These are phyloP conservation scores for Emmonsiellopsis sp. DNA, from an alignment of 2,329 filamentous ascomycete species.

Conservation along the genomic window DNA sequence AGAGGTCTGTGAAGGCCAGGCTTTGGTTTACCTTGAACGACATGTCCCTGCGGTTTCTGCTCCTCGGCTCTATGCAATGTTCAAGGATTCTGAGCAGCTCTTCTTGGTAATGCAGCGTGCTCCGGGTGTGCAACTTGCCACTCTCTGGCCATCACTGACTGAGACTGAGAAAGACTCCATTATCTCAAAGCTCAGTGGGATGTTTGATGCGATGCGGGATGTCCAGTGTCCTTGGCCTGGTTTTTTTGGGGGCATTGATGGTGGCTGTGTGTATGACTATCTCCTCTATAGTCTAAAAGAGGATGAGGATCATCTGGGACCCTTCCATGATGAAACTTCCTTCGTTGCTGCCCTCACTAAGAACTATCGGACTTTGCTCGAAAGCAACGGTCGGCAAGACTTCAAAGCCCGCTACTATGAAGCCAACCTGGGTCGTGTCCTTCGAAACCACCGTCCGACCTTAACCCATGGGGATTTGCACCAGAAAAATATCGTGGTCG, in stretches of 20 bases:
- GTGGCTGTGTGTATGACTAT: conserved; percentile 16
- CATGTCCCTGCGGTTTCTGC: conserved; percentile 18
- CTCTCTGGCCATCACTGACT: conserved; percentile 19
- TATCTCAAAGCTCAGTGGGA: conserved; percentile 15
- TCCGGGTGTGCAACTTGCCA: conserved; percentile 12
- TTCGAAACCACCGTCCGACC: conserved; percentile 20
- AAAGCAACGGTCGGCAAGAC: conserved; percentile 14
- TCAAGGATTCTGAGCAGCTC: conserved; percentile 14
- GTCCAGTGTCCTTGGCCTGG: conserved; percentile 17
- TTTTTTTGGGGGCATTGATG: conserved; percentile 18
- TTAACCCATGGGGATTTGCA: conserved; percentile 23
- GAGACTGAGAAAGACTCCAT: conserved; percentile 19
- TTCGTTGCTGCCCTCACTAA: conserved; percentile 17
- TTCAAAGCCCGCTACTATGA: conserved; percentile 21
- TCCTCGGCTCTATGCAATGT: conserved; percentile 24
- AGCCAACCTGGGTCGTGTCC: conserved; percentile 15
- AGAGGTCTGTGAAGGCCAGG: conserved; percentile 9
- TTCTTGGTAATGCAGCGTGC: conserved; percentile 21
- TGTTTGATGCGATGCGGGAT: conserved; percentile 15
- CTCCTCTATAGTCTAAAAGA: conserved; percentile 17
- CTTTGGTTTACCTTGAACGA: conserved; percentile 19
- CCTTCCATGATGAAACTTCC: conserved; percentile 17
- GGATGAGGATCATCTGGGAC: conserved; percentile 12
- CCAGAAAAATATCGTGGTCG: conserved; percentile 21
- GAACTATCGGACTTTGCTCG: conserved; percentile 17